phyloP scores from a whole-genome alignment of 176 grass and related monocot species.

The Paspalum vaginatum region DNA sequence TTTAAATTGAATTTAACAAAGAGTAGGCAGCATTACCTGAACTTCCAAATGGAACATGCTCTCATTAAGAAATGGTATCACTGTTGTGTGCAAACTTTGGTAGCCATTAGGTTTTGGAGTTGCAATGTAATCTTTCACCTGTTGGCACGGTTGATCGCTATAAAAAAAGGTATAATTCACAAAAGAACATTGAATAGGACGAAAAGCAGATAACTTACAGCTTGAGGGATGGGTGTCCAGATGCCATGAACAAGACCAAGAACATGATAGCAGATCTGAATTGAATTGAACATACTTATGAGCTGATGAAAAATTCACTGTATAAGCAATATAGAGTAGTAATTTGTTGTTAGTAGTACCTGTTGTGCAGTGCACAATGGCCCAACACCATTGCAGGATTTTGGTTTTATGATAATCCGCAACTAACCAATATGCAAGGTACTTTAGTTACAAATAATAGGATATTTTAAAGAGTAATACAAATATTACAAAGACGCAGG shows the following conservation, averaged over 20 bases:
- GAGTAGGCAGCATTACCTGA: slow-evolving; percentile 59
- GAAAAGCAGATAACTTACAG: slow-evolving; percentile 64
- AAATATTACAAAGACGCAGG: slow-evolving; percentile 27
- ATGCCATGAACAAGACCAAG: slow-evolving; percentile 99
- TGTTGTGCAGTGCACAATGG: slow-evolving; percentile 87
- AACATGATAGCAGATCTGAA: slow-evolving; percentile 97
- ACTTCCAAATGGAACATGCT: slow-evolving; percentile 99
- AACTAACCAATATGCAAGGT: slow-evolving; percentile 51
- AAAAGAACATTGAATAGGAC: slow-evolving; percentile 13
- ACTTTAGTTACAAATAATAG: slow-evolving; percentile 14
- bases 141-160: slow-evolving; percentile 31
- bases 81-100: slow-evolving; percentile 91
- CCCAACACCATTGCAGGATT: slow-evolving; percentile 81
- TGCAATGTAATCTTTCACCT: slow-evolving; percentile 99
- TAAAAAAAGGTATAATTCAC: slow-evolving; percentile 32
- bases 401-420: slow-evolving; percentile 90
- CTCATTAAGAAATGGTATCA: slow-evolving; percentile 99
- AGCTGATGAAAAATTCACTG: slow-evolving; percentile 35
- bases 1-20: too few species aligned
- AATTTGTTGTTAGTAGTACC: slow-evolving; percentile 49
- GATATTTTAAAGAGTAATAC: slow-evolving; percentile 25
- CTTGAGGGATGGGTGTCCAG: slow-evolving; percentile 96
- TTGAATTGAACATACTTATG: slow-evolving; percentile 39
- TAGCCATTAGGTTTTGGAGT: slow-evolving; percentile 99
- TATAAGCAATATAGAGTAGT: slow-evolving; percentile 27